Evolutionary conservation across 768 basidiomycete species (phyloP).

Genomic region (Leucogyrophana mollusca): DNA sequence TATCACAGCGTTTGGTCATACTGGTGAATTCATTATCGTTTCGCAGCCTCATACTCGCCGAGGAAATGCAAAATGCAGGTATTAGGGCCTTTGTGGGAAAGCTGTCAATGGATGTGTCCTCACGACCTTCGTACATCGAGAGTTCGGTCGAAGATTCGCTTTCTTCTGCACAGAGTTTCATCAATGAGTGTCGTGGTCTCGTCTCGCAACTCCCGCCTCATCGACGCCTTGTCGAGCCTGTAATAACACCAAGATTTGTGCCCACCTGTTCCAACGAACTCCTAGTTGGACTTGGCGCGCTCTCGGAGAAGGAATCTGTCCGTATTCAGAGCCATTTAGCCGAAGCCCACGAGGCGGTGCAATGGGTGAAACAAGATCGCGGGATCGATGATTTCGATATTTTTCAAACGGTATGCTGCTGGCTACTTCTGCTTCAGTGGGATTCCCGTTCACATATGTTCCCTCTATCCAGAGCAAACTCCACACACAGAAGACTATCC

Average conservation of each 20-base stretch:
- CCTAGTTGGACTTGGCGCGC: constrained; percentile 56
- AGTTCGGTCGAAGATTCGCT: constrained; percentile 49
- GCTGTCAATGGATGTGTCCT: constrained; percentile 84
- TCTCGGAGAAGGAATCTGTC: constrained; percentile 46
- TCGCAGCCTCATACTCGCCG: constrained; percentile 72
- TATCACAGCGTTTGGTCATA: background rate
- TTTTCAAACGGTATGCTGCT: constrained; percentile 56
- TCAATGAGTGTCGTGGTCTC: constrained; percentile 45
- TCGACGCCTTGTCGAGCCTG: constrained; percentile 66
- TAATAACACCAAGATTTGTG: constrained; percentile 87
- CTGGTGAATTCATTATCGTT: background rate
- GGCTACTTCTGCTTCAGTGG: background rate
- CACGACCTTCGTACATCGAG: constrained; percentile 71
- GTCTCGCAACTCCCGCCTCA: constrained; percentile 40
- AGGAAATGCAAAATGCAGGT: constrained; percentile 68
- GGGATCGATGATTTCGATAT: constrained; percentile 71
- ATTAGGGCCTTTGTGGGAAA: constrained; percentile 86
- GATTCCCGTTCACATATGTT: background rate
- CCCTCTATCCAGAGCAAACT: constrained; percentile 47
- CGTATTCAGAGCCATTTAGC: constrained; percentile 82
- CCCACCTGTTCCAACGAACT: constrained; percentile 82
- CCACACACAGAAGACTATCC: constrained; percentile 63
- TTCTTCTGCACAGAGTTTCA: constrained; percentile 53
- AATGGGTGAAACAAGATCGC: constrained; percentile 63
- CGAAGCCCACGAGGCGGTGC: constrained; percentile 74